phyloP scores from a whole-genome alignment of 176 grass and related monocot species.

The Musa acuminata region DNA sequence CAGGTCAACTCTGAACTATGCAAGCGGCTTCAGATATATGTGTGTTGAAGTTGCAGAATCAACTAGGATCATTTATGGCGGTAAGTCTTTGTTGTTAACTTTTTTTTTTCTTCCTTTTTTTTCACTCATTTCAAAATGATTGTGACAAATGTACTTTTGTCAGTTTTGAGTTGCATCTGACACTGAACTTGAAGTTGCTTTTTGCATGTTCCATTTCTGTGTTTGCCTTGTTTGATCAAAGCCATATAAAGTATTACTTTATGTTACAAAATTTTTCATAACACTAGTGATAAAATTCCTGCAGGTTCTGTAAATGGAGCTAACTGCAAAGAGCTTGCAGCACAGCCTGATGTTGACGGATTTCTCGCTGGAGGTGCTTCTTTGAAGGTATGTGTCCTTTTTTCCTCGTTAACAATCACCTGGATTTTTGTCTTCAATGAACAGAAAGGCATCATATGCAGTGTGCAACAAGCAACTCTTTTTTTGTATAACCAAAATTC shows the following conservation, averaged over 20 bases:
- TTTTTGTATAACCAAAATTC: too few relatives aligned
- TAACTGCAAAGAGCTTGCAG: constrained; percentile 62
- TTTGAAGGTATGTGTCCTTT: constrained; percentile 52
- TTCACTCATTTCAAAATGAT: not conserved
- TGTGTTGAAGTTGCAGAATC: constrained; percentile 69
- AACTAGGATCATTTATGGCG: constrained; percentile 81
- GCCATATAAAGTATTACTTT: too few relatives aligned
- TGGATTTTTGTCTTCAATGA: not conserved
- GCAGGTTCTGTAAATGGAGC: constrained; percentile 73
- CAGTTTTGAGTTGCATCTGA: not conserved
- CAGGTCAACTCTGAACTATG: constrained; percentile 64
- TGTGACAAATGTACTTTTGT: not conserved
- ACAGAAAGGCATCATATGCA: not conserved
- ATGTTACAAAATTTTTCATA: not conserved
- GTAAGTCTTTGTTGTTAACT: constrained; percentile 25
- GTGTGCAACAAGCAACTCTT: not conserved
- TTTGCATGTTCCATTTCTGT: not conserved
- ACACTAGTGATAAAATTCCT: not conserved
- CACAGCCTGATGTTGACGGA: constrained; percentile 62
- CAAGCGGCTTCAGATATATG: constrained; percentile 62
- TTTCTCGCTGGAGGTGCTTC: constrained; percentile 90
- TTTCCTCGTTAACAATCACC: not conserved
- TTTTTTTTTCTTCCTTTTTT: not conserved
- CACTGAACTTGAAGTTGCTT: not conserved
- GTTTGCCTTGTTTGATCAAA: too few relatives aligned